A percentile compares a stretch with the other conserved stretches of the same genome.
phyloP scores from a whole-genome alignment of 805 yeast species.

The Jamesozyma jinghongensis region DNA sequence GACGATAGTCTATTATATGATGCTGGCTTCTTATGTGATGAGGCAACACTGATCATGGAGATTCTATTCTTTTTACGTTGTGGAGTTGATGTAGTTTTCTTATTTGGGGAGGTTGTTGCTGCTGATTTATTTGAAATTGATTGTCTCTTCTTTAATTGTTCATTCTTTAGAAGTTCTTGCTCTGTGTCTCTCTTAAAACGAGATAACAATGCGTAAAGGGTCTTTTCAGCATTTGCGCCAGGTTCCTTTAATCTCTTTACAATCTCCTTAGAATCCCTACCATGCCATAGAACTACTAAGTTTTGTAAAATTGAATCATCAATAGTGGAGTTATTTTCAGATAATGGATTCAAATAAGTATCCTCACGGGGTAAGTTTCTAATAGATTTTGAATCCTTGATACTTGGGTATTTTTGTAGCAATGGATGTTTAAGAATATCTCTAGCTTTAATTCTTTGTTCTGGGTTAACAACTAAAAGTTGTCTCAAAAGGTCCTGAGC shows the following conservation, averaged over 20 bases:
- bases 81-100: slow-evolving; percentile 17
- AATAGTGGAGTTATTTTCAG: slow-evolving; percentile 36
- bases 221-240: slow-evolving; percentile 65
- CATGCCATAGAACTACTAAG: slow-evolving; percentile 73
- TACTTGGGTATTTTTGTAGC: slow-evolving; percentile 54
- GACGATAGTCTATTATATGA: slow-evolving; percentile 34
- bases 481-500: slow-evolving; percentile 77
- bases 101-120: slow-evolving; percentile 5
- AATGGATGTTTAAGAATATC: slow-evolving; percentile 77
- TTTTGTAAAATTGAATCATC: slow-evolving; percentile 70
- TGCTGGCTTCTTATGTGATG: slow-evolving; percentile 42
- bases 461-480: slow-evolving; percentile 80
- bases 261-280: slow-evolving; percentile 49
- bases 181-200: slow-evolving; percentile 57
- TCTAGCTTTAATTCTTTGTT: slow-evolving; percentile 64
- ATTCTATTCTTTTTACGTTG: slow-evolving; percentile 34
- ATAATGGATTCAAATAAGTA: slow-evolving; percentile 31
- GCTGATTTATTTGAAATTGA: slow-evolving; percentile 12
- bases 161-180: slow-evolving; percentile 23
- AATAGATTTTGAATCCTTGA: slow-evolving; percentile 28
- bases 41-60: slow-evolving; percentile 37
- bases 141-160: slow-evolving; percentile 36
- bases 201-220: slow-evolving; percentile 65
- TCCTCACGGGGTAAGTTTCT: slow-evolving; percentile 34
- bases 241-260: slow-evolving; percentile 43